Base-by-base conservation (phyloP, 1,284 basidiomycete species). In the Fomes fomentarius region DNA sequence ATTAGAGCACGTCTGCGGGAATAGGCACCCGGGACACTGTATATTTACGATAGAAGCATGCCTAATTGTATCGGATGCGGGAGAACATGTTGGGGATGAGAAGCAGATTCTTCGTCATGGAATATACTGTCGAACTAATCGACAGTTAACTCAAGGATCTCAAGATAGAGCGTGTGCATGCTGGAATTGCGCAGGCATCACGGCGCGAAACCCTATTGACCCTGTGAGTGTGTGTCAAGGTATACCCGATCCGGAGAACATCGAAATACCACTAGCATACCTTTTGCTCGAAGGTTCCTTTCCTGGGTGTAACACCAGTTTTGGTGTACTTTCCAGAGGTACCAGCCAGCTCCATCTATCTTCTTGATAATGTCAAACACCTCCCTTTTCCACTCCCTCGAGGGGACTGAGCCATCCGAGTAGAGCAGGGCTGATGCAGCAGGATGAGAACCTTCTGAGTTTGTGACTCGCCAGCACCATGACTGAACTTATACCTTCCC, bases 1-100 rank as follows among this genome's bases (percentile, higher is more conserved):
- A 33, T 46, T 62, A 66, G 57, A 59, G 2, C 34, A 22, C 28
- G 26, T 43, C 21, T 22, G 17, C 37, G 35, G 31, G 31, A 22
- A 41, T 46, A 21, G 44, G 47, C 42, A 35, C 24, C 24, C 48
- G 38, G 28, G 42, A 45, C 48, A 47, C 43, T 62, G 57, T 62
- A 58, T 57, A 58, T 54, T 49, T 56, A 57, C 41, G 50, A 10
- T 53, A 53, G 37, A 47, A 28, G 24, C 14, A 3, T n/a, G 47
- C 43, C 37, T 54, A 50, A 56, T 50, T 46, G 49, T 51, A 47
- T 56, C 39, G 26, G 24, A 35, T 24, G 21, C 46, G 17, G 37
- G n/a, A 5, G 15, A 39, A 35, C 15, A 30, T 24, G 47, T 9
- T n/a, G n/a, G n/a, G n/a, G n/a, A n/a, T n/a, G n/a, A n/a, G n/a